Conservation (phyloP, 176 grass and related monocot genomes). For the Oryza brachyantha region DNA sequence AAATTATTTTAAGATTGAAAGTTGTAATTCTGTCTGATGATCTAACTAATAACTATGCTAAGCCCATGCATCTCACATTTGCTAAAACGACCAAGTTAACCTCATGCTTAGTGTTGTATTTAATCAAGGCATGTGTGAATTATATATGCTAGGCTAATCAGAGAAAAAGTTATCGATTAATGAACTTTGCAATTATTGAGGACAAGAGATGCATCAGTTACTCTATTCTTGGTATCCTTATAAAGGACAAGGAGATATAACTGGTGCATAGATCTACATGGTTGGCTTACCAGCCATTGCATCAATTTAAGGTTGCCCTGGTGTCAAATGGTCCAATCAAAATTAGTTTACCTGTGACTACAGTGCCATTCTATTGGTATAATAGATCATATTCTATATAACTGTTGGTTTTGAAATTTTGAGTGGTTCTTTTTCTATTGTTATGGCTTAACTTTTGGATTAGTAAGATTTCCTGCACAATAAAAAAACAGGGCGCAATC, state of each 20-base stretch:
- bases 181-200: not conserved
- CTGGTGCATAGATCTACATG: slow-evolving; percentile 6
- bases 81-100: not conserved
- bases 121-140: not conserved
- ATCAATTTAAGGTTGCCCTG: slow-evolving; percentile 27
- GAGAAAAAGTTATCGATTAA: not conserved
- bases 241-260: slow-evolving; percentile 15
- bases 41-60: not conserved
- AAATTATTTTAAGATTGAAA: not conserved
- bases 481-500: not conserved
- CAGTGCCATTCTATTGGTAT: not conserved
- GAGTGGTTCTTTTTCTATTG: not conserved
- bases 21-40: not conserved
- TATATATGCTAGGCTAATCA: not conserved
- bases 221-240: slow-evolving; percentile 20
- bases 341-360: not conserved
- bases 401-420: not conserved
- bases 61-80: not conserved
- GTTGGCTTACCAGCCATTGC: slow-evolving; percentile 37
- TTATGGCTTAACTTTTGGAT: not conserved
- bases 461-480: not conserved
- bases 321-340: slow-evolving; percentile 37
- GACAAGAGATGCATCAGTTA: slow-evolving; percentile 15
- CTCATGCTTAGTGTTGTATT: not conserved
- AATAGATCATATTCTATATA: not conserved